A percentile compares a stretch with the other conserved stretches of the same genome.
Conservation (phyloP, 2,329 filamentous ascomycete species). For the Dactylellina drechsleri region DNA sequence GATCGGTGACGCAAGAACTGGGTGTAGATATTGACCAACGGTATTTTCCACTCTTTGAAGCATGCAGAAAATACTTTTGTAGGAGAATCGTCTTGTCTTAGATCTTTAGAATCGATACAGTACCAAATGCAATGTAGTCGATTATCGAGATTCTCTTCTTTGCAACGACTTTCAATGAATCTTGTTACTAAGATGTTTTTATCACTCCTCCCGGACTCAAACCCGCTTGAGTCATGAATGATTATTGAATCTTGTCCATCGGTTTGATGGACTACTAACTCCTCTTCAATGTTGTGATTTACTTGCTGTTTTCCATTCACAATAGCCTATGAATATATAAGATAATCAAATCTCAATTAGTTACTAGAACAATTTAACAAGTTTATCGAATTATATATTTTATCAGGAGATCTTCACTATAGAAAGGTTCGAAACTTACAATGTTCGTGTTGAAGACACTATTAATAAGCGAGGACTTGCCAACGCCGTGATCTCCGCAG, state of each 20-base stretch:
- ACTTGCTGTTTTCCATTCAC: constrained; percentile 10
- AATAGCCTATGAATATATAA: constrained; percentile 7
- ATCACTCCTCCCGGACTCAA: constrained; percentile 12
- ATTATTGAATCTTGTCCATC: constrained; percentile 29
- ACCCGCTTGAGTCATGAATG: constrained; percentile 38
- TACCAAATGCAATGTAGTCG: constrained; percentile 39
- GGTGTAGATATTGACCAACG: constrained; percentile 31
- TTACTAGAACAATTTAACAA: too few relatives aligned
- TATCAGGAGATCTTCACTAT: too few relatives aligned
- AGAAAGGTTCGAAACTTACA: too few relatives aligned
- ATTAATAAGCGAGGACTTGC: constrained; percentile 37
- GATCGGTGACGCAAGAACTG: not conserved
- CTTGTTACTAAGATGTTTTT: constrained; percentile 23
- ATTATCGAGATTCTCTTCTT: constrained; percentile 5
- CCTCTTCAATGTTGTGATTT: constrained; percentile 30
- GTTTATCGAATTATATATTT: too few relatives aligned
- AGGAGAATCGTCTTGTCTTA: constrained; percentile 11
- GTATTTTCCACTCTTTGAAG: constrained; percentile 28
- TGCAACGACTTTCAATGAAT: constrained; percentile 15
- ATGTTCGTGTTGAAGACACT: constrained; percentile 18
- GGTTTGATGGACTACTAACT: constrained; percentile 22
- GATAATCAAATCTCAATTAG: too few relatives aligned
- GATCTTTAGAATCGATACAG: constrained; percentile 13
- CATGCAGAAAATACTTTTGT: constrained; percentile 23
- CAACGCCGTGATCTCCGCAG: constrained; percentile 23